Conservation (phyloP, 257 asterid species). For the Petrea volubilis region DNA sequence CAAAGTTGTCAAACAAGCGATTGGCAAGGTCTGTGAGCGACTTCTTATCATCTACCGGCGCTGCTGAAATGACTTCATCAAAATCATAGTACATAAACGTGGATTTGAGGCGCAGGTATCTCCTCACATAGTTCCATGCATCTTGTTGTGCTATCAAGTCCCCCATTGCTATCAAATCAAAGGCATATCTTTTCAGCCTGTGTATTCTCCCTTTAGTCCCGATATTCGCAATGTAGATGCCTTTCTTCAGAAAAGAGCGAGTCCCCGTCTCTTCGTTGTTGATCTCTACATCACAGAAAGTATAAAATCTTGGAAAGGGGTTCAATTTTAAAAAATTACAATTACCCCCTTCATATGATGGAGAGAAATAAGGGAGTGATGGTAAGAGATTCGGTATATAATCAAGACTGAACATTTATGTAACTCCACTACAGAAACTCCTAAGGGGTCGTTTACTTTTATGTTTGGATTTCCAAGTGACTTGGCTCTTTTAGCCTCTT, state of each 20-base stretch:
- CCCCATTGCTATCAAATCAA: conserved; percentile 77
- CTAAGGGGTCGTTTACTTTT: too few relatives aligned
- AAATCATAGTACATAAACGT: conserved; percentile 83
- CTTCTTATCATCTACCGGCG: conserved; percentile 51
- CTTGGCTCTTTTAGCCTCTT: too few relatives aligned
- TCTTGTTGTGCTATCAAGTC: conserved; percentile 70
- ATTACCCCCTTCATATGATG: too few relatives aligned
- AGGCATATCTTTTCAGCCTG: conserved; percentile 70
- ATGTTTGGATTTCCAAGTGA: too few relatives aligned
- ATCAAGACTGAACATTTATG: too few relatives aligned
- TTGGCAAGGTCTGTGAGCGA: conserved; percentile 70
- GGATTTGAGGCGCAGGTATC: conserved; percentile 59
- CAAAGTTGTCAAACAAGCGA: conserved; percentile 71
- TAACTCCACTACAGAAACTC: too few relatives aligned
- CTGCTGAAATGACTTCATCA: conserved; percentile 68
- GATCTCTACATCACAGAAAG: conserved; percentile 44
- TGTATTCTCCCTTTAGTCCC: conserved; percentile 65
- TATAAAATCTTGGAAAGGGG: too few relatives aligned
- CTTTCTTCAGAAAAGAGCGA: conserved; percentile 56
- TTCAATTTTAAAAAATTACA: too few relatives aligned
- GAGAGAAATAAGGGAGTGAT: too few relatives aligned
- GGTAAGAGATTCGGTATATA: too few relatives aligned
- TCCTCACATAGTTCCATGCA: conserved; percentile 67
- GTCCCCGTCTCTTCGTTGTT: conserved; percentile 71
- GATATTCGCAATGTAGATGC: conserved; percentile 59